These are phyloP conservation scores for Dioscorea zingiberensis DNA, from an alignment of 106 monocot species.

Conservation along the genomic window DNA sequence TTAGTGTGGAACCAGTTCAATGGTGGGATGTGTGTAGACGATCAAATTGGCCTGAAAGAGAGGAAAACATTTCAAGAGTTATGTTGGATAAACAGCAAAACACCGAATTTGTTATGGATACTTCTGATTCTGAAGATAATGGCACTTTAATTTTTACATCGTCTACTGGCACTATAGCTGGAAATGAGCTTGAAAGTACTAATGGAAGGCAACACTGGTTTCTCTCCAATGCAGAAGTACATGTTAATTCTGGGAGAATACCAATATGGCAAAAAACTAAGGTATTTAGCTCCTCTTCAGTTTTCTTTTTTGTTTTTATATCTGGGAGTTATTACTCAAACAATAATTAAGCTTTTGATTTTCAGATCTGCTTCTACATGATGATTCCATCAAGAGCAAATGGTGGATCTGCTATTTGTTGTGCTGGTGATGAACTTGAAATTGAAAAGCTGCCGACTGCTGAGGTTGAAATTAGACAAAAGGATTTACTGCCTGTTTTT, in stretches of 20 bases:
- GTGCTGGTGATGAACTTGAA: slow-evolving; percentile 63
- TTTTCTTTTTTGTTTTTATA: slow-evolving; percentile 8
- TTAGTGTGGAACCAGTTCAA: slow-evolving; percentile 83
- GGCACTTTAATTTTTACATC: slow-evolving; percentile 18
- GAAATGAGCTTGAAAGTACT: slow-evolving; percentile 34
- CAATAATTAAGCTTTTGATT: not conserved
- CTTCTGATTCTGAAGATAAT: slow-evolving; percentile 51
- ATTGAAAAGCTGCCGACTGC: slow-evolving; percentile 58
- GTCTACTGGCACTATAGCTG: slow-evolving; percentile 18
- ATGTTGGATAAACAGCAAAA: slow-evolving; percentile 19
- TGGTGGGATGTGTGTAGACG: slow-evolving; percentile 99
- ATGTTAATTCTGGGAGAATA: slow-evolving; percentile 44
- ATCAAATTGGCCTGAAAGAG: slow-evolving; percentile 90
- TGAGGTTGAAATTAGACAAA: slow-evolving; percentile 73
- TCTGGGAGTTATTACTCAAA: not conserved
- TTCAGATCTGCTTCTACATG: slow-evolving; percentile 75
- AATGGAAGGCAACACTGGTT: slow-evolving; percentile 58
- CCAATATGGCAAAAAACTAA: slow-evolving; percentile 93
- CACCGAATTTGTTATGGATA: slow-evolving; percentile 30
- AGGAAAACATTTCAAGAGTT: slow-evolving; percentile 40
- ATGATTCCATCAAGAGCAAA: slow-evolving; percentile 19
- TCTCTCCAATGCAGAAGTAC: slow-evolving; percentile 93
- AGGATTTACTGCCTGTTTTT: slow-evolving; percentile 81
- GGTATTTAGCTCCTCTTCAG: slow-evolving; percentile 18
- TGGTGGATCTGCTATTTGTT: slow-evolving; percentile 18